phyloP scores from a whole-genome alignment of 768 basidiomycete genomes.

The Suillus spraguei region DNA sequence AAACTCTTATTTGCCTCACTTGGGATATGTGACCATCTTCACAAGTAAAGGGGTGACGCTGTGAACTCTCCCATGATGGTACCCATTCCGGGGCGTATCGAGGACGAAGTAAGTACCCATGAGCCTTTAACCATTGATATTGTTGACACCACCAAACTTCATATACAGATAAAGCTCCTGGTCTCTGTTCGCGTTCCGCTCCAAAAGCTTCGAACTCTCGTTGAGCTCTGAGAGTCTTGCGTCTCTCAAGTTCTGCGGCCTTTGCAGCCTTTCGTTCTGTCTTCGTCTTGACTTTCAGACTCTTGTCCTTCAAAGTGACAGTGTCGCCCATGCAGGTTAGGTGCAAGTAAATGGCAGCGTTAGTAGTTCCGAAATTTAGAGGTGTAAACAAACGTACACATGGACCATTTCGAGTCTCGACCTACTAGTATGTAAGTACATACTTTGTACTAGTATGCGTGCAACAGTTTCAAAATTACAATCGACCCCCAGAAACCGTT shows the following conservation, averaged over 20 bases:
- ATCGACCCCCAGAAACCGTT: not conserved
- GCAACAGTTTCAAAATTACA: not conserved
- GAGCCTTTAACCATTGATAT: conserved; percentile 30
- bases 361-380: not conserved
- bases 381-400: conserved; percentile 16
- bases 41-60: not conserved
- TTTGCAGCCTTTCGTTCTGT: not conserved
- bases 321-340: not conserved
- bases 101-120: conserved; percentile 35
- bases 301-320: not conserved
- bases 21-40: conserved; percentile 3
- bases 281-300: not conserved
- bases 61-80: conserved; percentile 32
- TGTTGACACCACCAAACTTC: conserved; percentile 22
- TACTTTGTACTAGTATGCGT: too few species aligned
- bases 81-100: conserved; percentile 37
- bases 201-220: conserved; percentile 5
- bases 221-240: not conserved
- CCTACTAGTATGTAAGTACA: too few species aligned
- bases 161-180: conserved; percentile 4
- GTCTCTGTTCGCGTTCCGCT: not conserved
- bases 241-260: conserved; percentile 1
- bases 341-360: too few species aligned
- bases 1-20: conserved; percentile 1
- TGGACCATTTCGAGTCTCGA: conserved; percentile 1